Evolutionary conservation across 371 early-diverging fungal genomes (phyloP).

Genomic region (Rhizomucor pusillus): DNA sequence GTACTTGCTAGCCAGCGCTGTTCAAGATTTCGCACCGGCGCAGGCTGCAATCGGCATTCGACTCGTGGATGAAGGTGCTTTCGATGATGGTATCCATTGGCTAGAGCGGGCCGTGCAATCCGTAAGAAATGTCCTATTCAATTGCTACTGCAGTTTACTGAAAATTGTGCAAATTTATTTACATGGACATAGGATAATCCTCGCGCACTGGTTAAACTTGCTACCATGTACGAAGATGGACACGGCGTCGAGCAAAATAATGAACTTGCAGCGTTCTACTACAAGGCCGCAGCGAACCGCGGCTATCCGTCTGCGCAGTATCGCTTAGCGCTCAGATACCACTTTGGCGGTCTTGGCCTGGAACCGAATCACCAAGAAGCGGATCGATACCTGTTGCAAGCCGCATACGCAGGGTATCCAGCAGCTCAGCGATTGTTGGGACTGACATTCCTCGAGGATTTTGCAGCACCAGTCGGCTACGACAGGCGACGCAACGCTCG

Average conservation of each 20-base stretch:
- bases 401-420: slow-evolving; percentile 37
- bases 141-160: too few species aligned
- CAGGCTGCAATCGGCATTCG: slow-evolving; percentile 37
- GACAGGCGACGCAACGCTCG: too few species aligned
- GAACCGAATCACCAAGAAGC: slow-evolving; percentile 27
- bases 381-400: slow-evolving; percentile 21
- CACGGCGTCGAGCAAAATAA: slow-evolving; percentile 23
- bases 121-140: slow-evolving; percentile 20
- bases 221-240: slow-evolving; percentile 40
- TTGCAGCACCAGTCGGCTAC: slow-evolving; percentile 6
- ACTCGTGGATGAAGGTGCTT: slow-evolving; percentile 21
- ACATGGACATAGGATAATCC: slow-evolving; percentile 25
- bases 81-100: slow-evolving; percentile 34
- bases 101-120: slow-evolving; percentile 30
- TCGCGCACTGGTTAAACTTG: slow-evolving; percentile 36
- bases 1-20: slow-evolving; percentile 33
- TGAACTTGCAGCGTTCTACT: slow-evolving; percentile 25
- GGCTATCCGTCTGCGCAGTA: slow-evolving; percentile 29
- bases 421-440: slow-evolving; percentile 44
- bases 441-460: slow-evolving; percentile 38
- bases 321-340: slow-evolving; percentile 38
- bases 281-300: slow-evolving; percentile 30
- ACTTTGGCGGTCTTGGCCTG: slow-evolving; percentile 28
- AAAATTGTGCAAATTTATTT: slow-evolving; percentile 3
- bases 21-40: slow-evolving; percentile 39